These are phyloP conservation scores for Lasiodiplodia hormozganensis DNA, from an alignment of 2,329 filamentous ascomycete genomes.

Conservation along the genomic window DNA sequence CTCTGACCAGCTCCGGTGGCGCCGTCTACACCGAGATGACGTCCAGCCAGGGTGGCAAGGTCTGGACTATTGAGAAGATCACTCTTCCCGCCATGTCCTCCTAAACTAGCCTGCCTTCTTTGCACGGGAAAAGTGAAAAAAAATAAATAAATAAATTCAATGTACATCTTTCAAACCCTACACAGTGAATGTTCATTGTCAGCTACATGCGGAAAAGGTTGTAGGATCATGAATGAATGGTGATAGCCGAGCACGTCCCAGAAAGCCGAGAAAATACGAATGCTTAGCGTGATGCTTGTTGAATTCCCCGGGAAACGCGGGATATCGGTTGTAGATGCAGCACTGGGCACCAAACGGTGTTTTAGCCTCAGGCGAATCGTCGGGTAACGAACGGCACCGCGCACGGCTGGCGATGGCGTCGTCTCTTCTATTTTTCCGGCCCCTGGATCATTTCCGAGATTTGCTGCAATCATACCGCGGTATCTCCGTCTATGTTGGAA, in stretches of 20 bases:
- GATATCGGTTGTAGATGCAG: neutral
- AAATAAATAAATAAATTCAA: neutral
- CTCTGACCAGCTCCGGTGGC: conserved; percentile 8
- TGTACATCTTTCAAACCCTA: neutral
- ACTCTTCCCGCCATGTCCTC: conserved; percentile 12
- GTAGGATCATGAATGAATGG: neutral
- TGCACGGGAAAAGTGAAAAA: too few species aligned
- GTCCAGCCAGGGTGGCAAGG: conserved; percentile 16
- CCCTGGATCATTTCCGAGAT: neutral
- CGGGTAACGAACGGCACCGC: neutral
- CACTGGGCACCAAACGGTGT: neutral
- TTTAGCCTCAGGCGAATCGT: neutral
- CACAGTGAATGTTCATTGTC: neutral
- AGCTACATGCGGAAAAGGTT: neutral
- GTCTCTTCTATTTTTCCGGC: neutral
- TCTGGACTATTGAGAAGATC: conserved; percentile 22
- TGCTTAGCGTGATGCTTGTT: neutral
- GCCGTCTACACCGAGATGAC: conserved; percentile 15
- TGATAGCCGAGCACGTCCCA: neutral
- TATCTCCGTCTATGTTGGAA: neutral
- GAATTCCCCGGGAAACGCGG: neutral
- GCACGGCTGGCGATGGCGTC: neutral
- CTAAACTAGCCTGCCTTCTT: neutral
- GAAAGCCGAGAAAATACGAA: neutral
- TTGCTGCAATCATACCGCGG: neutral